Conservation (phyloP, 1,139 yeast genomes). For the Taiozyma sp. region DNA sequence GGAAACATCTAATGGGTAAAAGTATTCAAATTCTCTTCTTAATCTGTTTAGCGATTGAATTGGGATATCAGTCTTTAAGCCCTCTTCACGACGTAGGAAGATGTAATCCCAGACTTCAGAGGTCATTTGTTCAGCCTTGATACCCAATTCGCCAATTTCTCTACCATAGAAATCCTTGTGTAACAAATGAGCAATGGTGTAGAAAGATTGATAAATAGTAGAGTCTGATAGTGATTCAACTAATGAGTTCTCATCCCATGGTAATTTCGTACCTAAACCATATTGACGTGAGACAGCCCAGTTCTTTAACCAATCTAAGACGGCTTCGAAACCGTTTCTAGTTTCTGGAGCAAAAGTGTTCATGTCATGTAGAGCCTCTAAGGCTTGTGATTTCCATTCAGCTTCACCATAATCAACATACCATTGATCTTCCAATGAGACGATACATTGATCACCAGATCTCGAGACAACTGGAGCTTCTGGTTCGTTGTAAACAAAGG, state of each 20-base stretch:
- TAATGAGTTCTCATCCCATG: conserved; percentile 94
- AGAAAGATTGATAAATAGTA: conserved; percentile 93
- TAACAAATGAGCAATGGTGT: conserved; percentile 83
- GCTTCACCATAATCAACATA: conserved; percentile 97
- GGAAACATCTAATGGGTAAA: conserved; percentile 89
- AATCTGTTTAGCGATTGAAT: conserved; percentile 59
- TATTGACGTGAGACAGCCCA: conserved; percentile 99
- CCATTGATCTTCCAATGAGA: conserved; percentile 98
- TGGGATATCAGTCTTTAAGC: conserved; percentile 58
- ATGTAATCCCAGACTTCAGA: conserved; percentile 92
- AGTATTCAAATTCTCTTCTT: conserved; percentile 93
- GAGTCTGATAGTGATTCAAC: conserved; percentile 97
- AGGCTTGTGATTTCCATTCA: conserved; percentile 80
- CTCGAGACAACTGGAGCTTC: conserved; percentile 87
- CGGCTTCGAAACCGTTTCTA: conserved; percentile 90
- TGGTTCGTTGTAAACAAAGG: conserved; percentile 92
- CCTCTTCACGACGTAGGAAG: conserved; percentile 71
- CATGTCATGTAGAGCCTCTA: conserved; percentile 75
- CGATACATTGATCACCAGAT: conserved; percentile 96
- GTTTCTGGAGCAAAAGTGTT: conserved; percentile 82
- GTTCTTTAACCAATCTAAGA: conserved; percentile 92
- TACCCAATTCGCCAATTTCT: conserved; percentile 65
- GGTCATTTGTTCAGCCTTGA: conserved; percentile 82
- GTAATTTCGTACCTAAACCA: conserved; percentile 93
- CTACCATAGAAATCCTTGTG: conserved; percentile 87